Evolutionary conservation across 805 yeast genomes (phyloP).

Genomic region (Candida tallmaniae): DNA sequence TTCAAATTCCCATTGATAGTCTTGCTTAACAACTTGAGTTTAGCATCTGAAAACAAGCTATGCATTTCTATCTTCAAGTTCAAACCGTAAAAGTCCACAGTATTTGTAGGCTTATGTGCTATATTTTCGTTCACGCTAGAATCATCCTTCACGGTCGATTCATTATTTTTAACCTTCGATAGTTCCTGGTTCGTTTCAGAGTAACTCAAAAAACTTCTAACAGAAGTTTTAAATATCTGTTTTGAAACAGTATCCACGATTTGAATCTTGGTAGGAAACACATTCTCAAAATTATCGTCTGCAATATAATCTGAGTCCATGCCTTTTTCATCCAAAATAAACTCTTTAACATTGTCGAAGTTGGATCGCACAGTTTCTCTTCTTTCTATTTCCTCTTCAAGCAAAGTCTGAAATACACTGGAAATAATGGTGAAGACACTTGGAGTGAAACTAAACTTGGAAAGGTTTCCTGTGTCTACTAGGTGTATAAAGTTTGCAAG

Average conservation of each 20-base stretch:
- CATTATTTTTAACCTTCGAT: conserved; percentile 5
- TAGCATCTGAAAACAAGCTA: conserved; percentile 49
- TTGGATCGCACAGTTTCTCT: conserved; percentile 30
- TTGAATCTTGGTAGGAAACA: conserved; percentile 54
- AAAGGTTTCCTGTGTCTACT: conserved; percentile 27
- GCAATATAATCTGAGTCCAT: conserved; percentile 40
- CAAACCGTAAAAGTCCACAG: no score
- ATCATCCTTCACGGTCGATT: conserved; percentile 5
- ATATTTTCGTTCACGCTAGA: conserved; percentile 1
- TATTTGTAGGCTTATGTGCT: conserved; percentile 1
- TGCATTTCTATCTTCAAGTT: conserved; percentile 39
- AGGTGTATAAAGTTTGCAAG: conserved; percentile 43
- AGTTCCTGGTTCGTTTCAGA: conserved; percentile 4
- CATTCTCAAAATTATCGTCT: conserved; percentile 47
- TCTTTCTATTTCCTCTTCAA: conserved; percentile 38
- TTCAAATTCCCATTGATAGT: conserved; percentile 38
- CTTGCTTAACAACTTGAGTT: conserved; percentile 34
- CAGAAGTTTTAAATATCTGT: conserved; percentile 29
- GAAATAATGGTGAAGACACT: conserved; percentile 29
- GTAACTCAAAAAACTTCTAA: conserved; percentile 25
- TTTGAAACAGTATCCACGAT: conserved; percentile 24
- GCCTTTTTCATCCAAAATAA: conserved; percentile 26
- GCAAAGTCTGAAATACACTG: conserved; percentile 28
- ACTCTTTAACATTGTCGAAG: conserved; percentile 25
- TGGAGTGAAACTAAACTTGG: conserved; percentile 27